A percentile compares a stretch with the other conserved stretches of the same genome.
phyloP scores from a whole-genome alignment of 2,329 filamentous ascomycete species.

The Aspergillus ustus region DNA sequence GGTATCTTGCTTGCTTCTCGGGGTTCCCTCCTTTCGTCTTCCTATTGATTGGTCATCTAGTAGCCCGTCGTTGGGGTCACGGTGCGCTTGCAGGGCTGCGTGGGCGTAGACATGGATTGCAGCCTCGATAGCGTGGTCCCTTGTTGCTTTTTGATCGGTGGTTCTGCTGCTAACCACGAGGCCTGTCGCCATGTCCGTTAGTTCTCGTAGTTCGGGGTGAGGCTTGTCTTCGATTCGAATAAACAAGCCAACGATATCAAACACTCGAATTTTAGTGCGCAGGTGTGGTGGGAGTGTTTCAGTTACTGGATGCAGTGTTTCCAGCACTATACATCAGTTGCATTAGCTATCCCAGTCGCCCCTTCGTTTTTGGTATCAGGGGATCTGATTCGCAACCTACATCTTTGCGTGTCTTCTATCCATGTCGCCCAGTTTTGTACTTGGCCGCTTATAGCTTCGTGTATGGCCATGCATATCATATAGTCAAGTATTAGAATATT shows the following conservation, averaged over 20 bases:
- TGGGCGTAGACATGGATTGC: slow-evolving; percentile 1
- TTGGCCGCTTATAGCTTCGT: slow-evolving; percentile 44
- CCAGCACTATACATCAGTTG: slow-evolving; percentile 43
- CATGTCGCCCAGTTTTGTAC: slow-evolving; percentile 25
- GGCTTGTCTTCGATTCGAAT: slow-evolving; percentile 30
- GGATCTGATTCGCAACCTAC: slow-evolving; percentile 27
- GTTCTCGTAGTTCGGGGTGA: slow-evolving; percentile 6
- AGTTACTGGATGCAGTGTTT: slow-evolving; percentile 47
- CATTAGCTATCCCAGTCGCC: slow-evolving; percentile 1
- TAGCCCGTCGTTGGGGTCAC: slow-evolving; percentile 26
- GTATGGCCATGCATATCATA: slow-evolving; percentile 53
- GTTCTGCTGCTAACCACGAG: neutral
- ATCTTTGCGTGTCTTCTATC: slow-evolving; percentile 29
- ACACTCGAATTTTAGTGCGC: slow-evolving; percentile 53
- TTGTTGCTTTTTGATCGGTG: neutral
- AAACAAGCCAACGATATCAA: slow-evolving; percentile 54
- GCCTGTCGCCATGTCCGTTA: neutral
- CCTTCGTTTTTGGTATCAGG: neutral
- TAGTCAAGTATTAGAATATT: slow-evolving; percentile 64
- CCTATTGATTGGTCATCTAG: neutral
- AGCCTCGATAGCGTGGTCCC: neutral
- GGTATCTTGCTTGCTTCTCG: neutral
- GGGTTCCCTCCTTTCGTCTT: neutral
- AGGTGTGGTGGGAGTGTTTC: slow-evolving; percentile 46
- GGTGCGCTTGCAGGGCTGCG: neutral